Base-by-base conservation (phyloP, 2,329 filamentous ascomycete species). In the Colletotrichum sublineola region DNA sequence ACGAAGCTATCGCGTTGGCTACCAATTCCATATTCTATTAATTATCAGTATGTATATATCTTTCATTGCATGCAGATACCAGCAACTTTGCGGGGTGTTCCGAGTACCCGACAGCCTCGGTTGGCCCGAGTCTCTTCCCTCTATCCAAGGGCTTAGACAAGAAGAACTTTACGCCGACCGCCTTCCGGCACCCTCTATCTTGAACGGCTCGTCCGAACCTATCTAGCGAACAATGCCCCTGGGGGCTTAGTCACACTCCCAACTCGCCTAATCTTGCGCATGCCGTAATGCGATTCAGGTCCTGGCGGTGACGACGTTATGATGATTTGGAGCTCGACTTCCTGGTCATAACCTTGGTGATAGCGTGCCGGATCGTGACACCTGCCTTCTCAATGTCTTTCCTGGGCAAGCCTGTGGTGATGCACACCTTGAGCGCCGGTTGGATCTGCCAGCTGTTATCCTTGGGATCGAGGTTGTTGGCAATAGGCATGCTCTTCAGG, bases 301-400 rank as follows among this genome's bases (percentile, higher is more conserved):
- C 20, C 36, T 33, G 14, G 20, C 36, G 18, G 12, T 14, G 55
- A 11, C 24, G 11, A 20, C 29, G 15, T 24, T 63, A 73, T 55
- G 67, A 65, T 20, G 67, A 61, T 48, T 72, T 73, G 57, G 82
- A 84, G 78, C 85, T 90, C 38, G 85, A 82, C 80, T 90, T 91
- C 74, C 89, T 86, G 29, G 88, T 90, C 87, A 99, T 91, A 73
- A 98, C 91, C 84, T 97, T 98, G 63, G 95, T 97, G 76, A 98
- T 94, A 18, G 96, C 96, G 83, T 98, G 95, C 73, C 96, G 88
- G 76, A 99, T 95, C 12, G 90, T 91, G 9, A 92, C 91, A 18
- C 95, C 96, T 0, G 96, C 94, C 86, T 97, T 97, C 84, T 99
- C 97, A 67, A 95, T 93, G 81, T 99, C 96, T 85, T 97, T 98